These are phyloP conservation scores for Odontarrhena argentea DNA, from an alignment of 345 rosid genomes.

Conservation along the genomic window DNA sequence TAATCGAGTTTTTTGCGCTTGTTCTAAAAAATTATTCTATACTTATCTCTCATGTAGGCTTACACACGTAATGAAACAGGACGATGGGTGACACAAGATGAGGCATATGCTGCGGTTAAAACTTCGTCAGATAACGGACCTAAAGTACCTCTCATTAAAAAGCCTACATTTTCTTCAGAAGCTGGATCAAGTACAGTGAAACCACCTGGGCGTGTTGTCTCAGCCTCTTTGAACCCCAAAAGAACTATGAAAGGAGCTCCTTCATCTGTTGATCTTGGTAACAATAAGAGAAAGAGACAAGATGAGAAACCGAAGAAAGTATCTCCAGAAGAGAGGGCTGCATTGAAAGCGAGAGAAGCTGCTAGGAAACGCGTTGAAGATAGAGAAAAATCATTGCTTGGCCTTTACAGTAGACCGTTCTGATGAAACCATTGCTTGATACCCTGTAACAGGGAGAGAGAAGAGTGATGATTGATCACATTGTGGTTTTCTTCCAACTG, in stretches of 20 bases:
- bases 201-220: slow-evolving; percentile 65
- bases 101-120: slow-evolving; percentile 64
- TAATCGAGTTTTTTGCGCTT: neutral
- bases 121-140: slow-evolving; percentile 45
- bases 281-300: slow-evolving; percentile 66
- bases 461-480: slow-evolving; percentile 15
- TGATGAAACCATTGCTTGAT: slow-evolving; percentile 41
- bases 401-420: slow-evolving; percentile 65
- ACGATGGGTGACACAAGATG: slow-evolving; percentile 82
- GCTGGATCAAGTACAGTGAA: slow-evolving; percentile 42
- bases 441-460: slow-evolving; percentile 1
- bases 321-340: slow-evolving; percentile 78
- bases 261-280: slow-evolving; percentile 59
- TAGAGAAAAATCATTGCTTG: slow-evolving; percentile 85
- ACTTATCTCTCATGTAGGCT: slow-evolving; percentile 20
- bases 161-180: slow-evolving; percentile 40
- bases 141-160: slow-evolving; percentile 47
- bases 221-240: slow-evolving; percentile 62
- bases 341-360: slow-evolving; percentile 91
- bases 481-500: neutral
- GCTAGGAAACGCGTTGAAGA: slow-evolving; percentile 91
- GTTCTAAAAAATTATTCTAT: neutral
- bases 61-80: slow-evolving; percentile 57
- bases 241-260: slow-evolving; percentile 71
- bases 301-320: slow-evolving; percentile 65